These are phyloP conservation scores for Penicillium sp. DNA, from an alignment of 2,329 filamentous ascomycete genomes.

Conservation along the genomic window DNA sequence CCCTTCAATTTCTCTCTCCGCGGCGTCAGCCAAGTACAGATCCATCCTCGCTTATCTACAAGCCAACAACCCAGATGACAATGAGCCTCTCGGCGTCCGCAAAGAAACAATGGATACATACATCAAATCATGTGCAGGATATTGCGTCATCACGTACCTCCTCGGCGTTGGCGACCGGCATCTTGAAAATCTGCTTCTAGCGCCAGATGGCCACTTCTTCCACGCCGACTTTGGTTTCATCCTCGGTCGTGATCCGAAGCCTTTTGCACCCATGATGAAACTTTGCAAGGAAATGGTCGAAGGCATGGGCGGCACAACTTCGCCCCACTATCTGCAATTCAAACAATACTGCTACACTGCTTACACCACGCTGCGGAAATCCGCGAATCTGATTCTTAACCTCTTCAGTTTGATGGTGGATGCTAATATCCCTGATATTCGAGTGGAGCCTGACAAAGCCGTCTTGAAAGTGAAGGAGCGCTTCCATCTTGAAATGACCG, in stretches of 20 bases:
- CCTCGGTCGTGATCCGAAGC: constrained; percentile 92
- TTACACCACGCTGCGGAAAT: constrained; percentile 87
- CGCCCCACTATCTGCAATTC: constrained; percentile 81
- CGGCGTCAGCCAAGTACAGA: constrained; percentile 79
- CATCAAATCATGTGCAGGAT: constrained; percentile 91
- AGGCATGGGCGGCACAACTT: constrained; percentile 85
- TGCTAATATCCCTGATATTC: constrained; percentile 94
- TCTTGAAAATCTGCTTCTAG: constrained; percentile 88
- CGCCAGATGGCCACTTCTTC: constrained; percentile 92
- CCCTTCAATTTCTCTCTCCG: constrained; percentile 77
- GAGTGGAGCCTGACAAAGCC: constrained; percentile 86
- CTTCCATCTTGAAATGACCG: constrained; percentile 85
- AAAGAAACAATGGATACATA: constrained; percentile 94
- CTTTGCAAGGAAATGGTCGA: constrained; percentile 98
- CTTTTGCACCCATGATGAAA: constrained; percentile 96
- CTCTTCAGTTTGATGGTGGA: constrained; percentile 96
- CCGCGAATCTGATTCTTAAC: constrained; percentile 86
- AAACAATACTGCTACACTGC: constrained; percentile 95
- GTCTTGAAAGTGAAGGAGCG: constrained; percentile 93
- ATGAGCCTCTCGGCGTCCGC: constrained; percentile 77
- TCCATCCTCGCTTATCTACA: constrained; percentile 77
- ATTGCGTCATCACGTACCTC: constrained; percentile 98
- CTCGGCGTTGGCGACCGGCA: constrained; percentile 94
- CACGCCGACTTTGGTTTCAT: constrained; percentile 99
- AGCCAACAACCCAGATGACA: constrained; percentile 82